phyloP scores from a whole-genome alignment of 441 rosid genomes.

The Pelargonium fulgidum region DNA sequence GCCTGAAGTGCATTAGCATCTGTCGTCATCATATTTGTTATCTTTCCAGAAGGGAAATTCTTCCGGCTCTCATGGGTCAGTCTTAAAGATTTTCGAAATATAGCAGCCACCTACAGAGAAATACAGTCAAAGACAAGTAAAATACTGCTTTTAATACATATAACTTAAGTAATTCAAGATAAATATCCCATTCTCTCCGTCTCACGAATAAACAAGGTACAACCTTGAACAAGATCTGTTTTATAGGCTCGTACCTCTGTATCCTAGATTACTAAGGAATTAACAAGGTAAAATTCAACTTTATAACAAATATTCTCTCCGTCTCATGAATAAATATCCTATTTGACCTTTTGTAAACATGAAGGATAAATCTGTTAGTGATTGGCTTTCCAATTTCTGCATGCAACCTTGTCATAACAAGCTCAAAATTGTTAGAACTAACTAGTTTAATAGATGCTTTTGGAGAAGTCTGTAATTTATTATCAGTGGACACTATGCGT shows the following conservation, averaged over 20 bases:
- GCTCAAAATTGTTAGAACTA: not conserved
- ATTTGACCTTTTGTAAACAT: not conserved
- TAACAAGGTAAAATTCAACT: no score
- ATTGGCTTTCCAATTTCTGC: not conserved
- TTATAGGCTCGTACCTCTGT: not conserved
- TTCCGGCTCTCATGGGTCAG: conserved; percentile 86
- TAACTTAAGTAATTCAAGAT: not conserved
- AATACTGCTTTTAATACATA: not conserved
- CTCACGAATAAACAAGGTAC: not conserved
- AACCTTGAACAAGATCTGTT: not conserved
- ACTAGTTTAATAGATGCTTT: not conserved
- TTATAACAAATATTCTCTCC: not conserved
- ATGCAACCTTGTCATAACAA: not conserved
- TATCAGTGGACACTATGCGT: not conserved
- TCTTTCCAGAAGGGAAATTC: conserved; percentile 85
- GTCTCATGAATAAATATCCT: not conserved
- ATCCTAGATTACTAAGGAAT: no score
- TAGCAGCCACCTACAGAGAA: conserved; percentile 76
- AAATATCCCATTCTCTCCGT: not conserved
- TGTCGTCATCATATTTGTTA: conserved; percentile 97
- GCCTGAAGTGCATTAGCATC: conserved; percentile 98
- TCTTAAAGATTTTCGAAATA: conserved; percentile 88
- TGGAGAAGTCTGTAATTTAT: not conserved
- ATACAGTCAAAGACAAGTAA: not conserved
- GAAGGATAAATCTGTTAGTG: not conserved